Evolutionary conservation across 1,139 yeast genomes (phyloP).

Genomic region (Neolecta irregularis): DNA sequence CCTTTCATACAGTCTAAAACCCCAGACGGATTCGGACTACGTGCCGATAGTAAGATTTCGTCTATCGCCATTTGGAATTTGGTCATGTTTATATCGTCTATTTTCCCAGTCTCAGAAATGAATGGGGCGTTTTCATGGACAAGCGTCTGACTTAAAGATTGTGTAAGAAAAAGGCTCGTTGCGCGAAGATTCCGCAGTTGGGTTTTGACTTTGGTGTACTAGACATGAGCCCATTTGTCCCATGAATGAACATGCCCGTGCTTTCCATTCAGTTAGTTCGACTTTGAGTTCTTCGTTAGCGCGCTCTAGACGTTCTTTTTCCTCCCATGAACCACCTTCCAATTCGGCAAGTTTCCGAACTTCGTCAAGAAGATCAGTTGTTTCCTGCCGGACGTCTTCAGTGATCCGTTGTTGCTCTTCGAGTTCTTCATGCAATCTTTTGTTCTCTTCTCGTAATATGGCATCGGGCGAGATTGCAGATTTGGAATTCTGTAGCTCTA

Average conservation of each 20-base stretch:
- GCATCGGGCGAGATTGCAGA: too few species aligned
- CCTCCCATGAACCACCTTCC: constrained; percentile 18
- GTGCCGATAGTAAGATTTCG: constrained; percentile 22
- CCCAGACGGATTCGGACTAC: constrained; percentile 18
- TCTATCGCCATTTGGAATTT: constrained; percentile 23
- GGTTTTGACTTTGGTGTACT: constrained; percentile 15
- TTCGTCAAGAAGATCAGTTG: constrained; percentile 27
- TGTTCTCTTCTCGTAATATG: constrained; percentile 8
- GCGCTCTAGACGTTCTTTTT: constrained; percentile 18
- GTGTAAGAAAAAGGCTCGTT: not conserved
- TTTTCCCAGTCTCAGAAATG: constrained; percentile 18
- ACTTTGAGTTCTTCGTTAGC: constrained; percentile 22
- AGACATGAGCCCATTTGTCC: constrained; percentile 21
- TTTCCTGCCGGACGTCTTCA: constrained; percentile 29
- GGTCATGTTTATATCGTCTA: constrained; percentile 19
- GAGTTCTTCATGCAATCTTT: constrained; percentile 18
- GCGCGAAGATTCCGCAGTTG: constrained; percentile 7
- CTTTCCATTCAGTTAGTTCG: constrained; percentile 27
- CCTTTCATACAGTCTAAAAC: constrained; percentile 23
- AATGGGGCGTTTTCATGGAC: constrained; percentile 5
- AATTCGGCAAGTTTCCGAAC: constrained; percentile 27
- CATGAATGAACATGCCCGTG: constrained; percentile 23
- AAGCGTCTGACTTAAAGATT: constrained; percentile 1
- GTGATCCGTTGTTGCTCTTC: constrained; percentile 26
- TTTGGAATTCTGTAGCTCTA: too few species aligned